Conservation (phyloP, 2,329 filamentous ascomycete species). For the Diaporthe destruens region DNA sequence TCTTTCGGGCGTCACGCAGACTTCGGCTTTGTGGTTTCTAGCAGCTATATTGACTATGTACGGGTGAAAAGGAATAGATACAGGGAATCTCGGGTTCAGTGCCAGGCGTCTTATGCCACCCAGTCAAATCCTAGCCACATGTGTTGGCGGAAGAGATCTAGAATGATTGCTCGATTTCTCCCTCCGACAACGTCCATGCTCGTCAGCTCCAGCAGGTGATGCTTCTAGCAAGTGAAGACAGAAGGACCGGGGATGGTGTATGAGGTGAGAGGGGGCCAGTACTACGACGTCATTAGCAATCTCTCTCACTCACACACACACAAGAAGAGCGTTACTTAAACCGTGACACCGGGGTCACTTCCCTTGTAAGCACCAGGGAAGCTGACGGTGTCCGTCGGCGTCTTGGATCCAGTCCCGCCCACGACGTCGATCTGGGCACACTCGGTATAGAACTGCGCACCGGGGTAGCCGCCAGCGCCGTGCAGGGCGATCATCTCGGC, state of each 20-base stretch:
- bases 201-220: neutral
- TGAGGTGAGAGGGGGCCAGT: constrained; percentile 5
- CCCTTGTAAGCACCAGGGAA: constrained; percentile 33
- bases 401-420: constrained; percentile 44
- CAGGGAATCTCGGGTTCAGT: neutral
- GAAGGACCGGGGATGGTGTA: constrained; percentile 2
- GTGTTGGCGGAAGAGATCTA: neutral
- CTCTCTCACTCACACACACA: too few relatives aligned
- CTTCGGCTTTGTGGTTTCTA: neutral
- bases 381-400: constrained; percentile 23
- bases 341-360: constrained; percentile 57
- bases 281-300: neutral
- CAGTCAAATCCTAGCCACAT: neutral
- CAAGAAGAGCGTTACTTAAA: constrained; percentile 41
- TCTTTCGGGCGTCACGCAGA: neutral
- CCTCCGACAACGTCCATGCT: neutral
- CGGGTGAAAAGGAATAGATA: neutral
- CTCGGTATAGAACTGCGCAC: constrained; percentile 48
- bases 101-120: too few relatives aligned
- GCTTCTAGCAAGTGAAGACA: constrained; percentile 9
- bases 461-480: constrained; percentile 44
- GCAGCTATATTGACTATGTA: neutral
- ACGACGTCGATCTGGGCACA: constrained; percentile 47
- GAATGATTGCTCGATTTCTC: neutral
- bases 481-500: constrained; percentile 50